Evolutionary conservation across 2,329 filamentous ascomycete species (phyloP), one percentile per base, ranked within the genome.

Genomic region (Fusarium sp.): DNA sequence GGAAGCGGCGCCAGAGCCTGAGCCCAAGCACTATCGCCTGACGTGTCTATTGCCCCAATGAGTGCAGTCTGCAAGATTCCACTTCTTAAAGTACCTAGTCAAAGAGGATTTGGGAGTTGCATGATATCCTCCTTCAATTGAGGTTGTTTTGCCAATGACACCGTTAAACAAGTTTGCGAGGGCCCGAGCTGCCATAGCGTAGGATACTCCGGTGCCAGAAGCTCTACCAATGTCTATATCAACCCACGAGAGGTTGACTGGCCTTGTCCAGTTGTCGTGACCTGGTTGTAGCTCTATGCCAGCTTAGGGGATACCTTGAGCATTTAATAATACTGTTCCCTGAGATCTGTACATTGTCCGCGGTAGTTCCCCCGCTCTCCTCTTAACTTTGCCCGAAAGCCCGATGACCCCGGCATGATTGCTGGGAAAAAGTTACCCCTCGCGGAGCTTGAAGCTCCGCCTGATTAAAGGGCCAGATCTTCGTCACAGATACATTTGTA

Each of bases 61-160:
- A 62, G 41, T 23, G 30, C 14, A 25, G 41, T 62, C 50, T 62
- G 59, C 41, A 62, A 27, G n/a, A 61, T 61, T 14, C 58, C 34
- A 18, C 41, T 37, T 20, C 56, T 34, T 9, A 41, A 11, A 23
- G n/a, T 48, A 20, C 16, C 10, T 30, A 30, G 27, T 30, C 34
- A 35, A 14, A 35, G 34, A 35, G 13, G 34, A 14, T 5, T 35
- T 35, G 13, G 34, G 34, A 35, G 13, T 35, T 35, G 34, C 13
- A 35, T 35, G 14, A 35, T 6, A 35, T 14, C 34, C 13, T 14
- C 30, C 9, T 32, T 32, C 30, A 32, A 32, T 32, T 32, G 30
- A 32, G 30, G 30, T 32, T 32, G 30, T 32, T 32, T 32, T 32
- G 30, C 30, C 9, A 32, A 32, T 32, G 30, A 32, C 30, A 32